phyloP scores from a whole-genome alignment of 1,139 yeast species.

The Ogataea hybrid region DNA sequence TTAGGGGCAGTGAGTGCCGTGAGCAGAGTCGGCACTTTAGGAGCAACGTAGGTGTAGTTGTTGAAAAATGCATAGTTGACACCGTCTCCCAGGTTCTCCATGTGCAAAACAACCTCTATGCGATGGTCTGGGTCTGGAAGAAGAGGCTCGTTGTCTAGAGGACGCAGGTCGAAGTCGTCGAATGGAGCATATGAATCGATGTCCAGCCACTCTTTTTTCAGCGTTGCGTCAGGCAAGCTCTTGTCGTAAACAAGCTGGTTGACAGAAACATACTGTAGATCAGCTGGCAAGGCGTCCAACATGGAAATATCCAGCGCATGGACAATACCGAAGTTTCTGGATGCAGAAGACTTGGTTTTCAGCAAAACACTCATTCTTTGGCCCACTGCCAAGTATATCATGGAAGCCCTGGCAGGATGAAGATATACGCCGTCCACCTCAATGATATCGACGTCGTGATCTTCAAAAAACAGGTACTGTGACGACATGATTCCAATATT shows the following conservation, averaged over 20 bases:
- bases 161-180: slow-evolving; percentile 58
- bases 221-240: slow-evolving; percentile 23
- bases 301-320: slow-evolving; percentile 60
- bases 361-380: slow-evolving; percentile 68
- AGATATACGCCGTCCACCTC: slow-evolving; percentile 74
- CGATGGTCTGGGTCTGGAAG: slow-evolving; percentile 59
- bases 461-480: slow-evolving; percentile 66
- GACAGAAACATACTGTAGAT: slow-evolving; percentile 52
- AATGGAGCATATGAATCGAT: slow-evolving; percentile 32
- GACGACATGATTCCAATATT: slow-evolving; percentile 73
- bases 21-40: slow-evolving; percentile 65
- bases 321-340: slow-evolving; percentile 58
- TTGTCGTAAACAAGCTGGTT: slow-evolving; percentile 53
- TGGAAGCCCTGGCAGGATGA: slow-evolving; percentile 53
- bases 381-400: slow-evolving; percentile 65
- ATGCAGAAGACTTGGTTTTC: slow-evolving; percentile 42
- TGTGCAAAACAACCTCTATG: slow-evolving; percentile 55
- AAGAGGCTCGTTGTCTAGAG: slow-evolving; percentile 42
- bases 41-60: slow-evolving; percentile 57
- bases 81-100: slow-evolving; percentile 73
- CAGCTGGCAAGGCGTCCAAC: slow-evolving; percentile 59
- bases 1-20: slow-evolving; percentile 55
- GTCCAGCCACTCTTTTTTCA: slow-evolving; percentile 20
- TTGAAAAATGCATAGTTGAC: slow-evolving; percentile 75
- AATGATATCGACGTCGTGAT: slow-evolving; percentile 62